Percentiles rank a stretch among this genome's conserved stretches.
These are phyloP conservation scores for Vachellia collinsii DNA, from an alignment of 306 rosid genomes.

Conservation along the genomic window DNA sequence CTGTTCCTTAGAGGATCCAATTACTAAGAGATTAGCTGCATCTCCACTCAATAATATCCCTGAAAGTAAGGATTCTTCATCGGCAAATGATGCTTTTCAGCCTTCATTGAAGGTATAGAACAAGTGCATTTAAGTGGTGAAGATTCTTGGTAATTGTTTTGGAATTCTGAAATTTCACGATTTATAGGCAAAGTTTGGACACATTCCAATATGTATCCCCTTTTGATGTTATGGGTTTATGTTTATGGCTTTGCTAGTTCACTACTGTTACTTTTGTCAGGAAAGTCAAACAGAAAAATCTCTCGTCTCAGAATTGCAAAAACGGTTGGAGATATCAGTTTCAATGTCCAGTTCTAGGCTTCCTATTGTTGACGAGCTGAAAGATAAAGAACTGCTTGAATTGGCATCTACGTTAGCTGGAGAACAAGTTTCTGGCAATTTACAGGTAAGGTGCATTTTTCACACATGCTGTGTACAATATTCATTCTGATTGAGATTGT, in stretches of 20 bases:
- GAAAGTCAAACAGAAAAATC: conserved; percentile 59
- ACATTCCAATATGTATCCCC: conserved; percentile 1
- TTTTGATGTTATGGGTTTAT: conserved; percentile 14
- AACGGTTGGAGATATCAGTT: conserved; percentile 68
- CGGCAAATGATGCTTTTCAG: conserved; percentile 53
- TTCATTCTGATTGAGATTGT: conserved; percentile 30
- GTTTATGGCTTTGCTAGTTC: conserved; percentile 27
- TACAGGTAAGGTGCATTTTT: conserved; percentile 42
- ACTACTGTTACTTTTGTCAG: conserved; percentile 44
- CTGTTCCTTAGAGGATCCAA: conserved; percentile 74
- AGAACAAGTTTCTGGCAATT: conserved; percentile 48
- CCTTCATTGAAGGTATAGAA: conserved; percentile 57
- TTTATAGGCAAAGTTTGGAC: conserved; percentile 7
- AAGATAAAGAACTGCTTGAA: conserved; percentile 77
- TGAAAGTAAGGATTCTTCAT: conserved; percentile 55
- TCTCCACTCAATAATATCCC: conserved; percentile 62
- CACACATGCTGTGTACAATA: neutral
- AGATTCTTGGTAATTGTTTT: neutral
- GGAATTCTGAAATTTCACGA: conserved; percentile 3
- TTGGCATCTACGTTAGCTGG: conserved; percentile 63
- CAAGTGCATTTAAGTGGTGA: neutral
- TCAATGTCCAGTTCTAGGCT: conserved; percentile 54
- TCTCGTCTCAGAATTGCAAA: conserved; percentile 68
- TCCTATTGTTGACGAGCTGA: conserved; percentile 66
- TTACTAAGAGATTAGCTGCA: conserved; percentile 69